These are phyloP conservation scores for Helotiales sp. DNA, from an alignment of 2,329 filamentous ascomycete species.

Conservation along the genomic window DNA sequence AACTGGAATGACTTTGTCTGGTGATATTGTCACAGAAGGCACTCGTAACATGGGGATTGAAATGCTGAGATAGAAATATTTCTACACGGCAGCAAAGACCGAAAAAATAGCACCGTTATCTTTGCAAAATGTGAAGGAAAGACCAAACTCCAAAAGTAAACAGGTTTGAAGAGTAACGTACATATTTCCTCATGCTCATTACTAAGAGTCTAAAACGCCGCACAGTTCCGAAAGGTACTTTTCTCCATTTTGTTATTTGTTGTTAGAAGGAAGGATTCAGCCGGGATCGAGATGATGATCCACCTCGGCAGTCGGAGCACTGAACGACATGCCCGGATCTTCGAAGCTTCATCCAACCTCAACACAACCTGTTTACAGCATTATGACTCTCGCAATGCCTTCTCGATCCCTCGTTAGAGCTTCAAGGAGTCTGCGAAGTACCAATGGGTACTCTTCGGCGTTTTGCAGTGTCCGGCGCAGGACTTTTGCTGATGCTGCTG, in stretches of 20 bases:
- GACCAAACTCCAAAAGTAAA: too few relatives aligned
- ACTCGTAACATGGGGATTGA: too few relatives aligned
- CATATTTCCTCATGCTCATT: too few relatives aligned
- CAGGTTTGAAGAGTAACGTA: too few relatives aligned
- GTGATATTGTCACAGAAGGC: too few relatives aligned
- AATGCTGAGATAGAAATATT: too few relatives aligned
- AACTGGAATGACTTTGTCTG: neutral
- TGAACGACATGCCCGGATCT: neutral
- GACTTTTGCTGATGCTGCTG: constrained; percentile 31
- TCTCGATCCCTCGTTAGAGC: constrained; percentile 28
- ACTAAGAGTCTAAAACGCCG: too few relatives aligned
- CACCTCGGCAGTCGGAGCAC: neutral
- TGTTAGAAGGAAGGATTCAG: neutral
- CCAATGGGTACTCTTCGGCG: constrained; percentile 28
- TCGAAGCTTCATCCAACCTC: constrained; percentile 11
- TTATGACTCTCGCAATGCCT: constrained; percentile 25
- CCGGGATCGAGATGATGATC: neutral
- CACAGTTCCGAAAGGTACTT: too few relatives aligned
- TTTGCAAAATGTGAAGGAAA: too few relatives aligned
- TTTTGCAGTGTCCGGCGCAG: constrained; percentile 25
- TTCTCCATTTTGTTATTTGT: too few relatives aligned
- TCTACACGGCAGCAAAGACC: too few relatives aligned
- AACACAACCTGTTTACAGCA: constrained; percentile 7
- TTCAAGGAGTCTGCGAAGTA: constrained; percentile 23
- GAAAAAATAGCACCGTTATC: too few relatives aligned